Base-by-base conservation (phyloP, 1,284 basidiomycete genomes). In the Lentinus polychrous region DNA sequence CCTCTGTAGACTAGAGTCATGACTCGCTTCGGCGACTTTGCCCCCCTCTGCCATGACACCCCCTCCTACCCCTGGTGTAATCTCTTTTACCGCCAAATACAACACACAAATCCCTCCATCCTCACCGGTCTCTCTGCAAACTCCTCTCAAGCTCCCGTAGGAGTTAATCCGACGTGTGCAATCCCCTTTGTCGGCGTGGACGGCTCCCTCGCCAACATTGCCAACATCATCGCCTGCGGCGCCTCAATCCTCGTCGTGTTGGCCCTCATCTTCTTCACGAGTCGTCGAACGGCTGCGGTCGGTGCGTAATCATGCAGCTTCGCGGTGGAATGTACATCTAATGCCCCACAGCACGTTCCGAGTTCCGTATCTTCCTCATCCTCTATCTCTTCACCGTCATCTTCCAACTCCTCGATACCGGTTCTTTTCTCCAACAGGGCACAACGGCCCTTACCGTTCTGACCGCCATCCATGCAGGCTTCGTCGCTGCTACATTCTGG, bases 321-420 rank as follows among this genome's bases (percentile, higher is more conserved):
- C 31, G 34, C 31, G 42, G 33, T 12, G 27, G 22, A 18, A 6
- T 5, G 8, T 8, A 39, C 45, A 7, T 12, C 22, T 52, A 44
- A 39, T 45, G 18, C 44, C 43, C 20, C 37, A 12, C 78, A 87
- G 85, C 83, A 44, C 81, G 86, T 22, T 58, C 81, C 46, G 88
- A 91, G 66, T 68, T 91, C 39, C 75, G 79, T 22, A 59, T 74
- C 15, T 80, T 90, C 64, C 72, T 91, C 41, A 55, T 70, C 34
- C 54, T 83, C 1, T 94, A 89, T 67, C 72, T 83, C 52, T 39
- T 90, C 47, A 83, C 86, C 5, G 74, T 90, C 7, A 79, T 81
- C 14, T 72, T 94, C 48, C 86, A 92, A 66, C 76, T 91, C 41
- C 52, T 94, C 47, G 85, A 87, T 8, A 91, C 81, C 18, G 85